Percentiles rank a stretch among this genome's conserved stretches.
These are phyloP conservation scores for Russula ochroleuca DNA, from an alignment of 768 basidiomycete genomes.

Conservation along the genomic window DNA sequence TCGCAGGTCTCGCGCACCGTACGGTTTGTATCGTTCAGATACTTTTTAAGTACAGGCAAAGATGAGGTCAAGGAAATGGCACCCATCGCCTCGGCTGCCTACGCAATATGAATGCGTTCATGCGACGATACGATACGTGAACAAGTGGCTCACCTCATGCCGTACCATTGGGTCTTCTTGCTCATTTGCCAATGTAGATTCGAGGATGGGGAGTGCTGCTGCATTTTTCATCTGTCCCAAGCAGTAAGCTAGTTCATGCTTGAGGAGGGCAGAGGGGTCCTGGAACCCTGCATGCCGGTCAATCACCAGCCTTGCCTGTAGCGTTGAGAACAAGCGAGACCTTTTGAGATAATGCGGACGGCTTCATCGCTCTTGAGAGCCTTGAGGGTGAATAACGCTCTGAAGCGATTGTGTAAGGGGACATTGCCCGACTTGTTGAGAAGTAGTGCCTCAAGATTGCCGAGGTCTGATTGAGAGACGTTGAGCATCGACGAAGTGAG, in stretches of 20 bases:
- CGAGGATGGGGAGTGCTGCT: slow-evolving; percentile 73
- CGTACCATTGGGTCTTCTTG: slow-evolving; percentile 92
- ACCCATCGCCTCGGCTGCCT: slow-evolving; percentile 99
- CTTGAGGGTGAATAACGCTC: slow-evolving; percentile 90
- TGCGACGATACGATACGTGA: slow-evolving; percentile 27
- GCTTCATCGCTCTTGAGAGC: slow-evolving; percentile 74
- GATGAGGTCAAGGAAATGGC: slow-evolving; percentile 74
- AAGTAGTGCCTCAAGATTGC: slow-evolving; percentile 65
- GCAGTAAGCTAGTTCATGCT: slow-evolving; percentile 97
- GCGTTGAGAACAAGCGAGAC: slow-evolving; percentile 38
- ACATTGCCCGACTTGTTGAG: slow-evolving; percentile 71
- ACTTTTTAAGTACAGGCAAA: slow-evolving; percentile 65
- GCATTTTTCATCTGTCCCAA: slow-evolving; percentile 83
- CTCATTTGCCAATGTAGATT: slow-evolving; percentile 63
- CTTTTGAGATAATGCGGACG: slow-evolving; percentile 80
- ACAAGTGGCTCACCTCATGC: slow-evolving; percentile 64
- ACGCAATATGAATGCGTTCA: not conserved
- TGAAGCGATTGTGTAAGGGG: slow-evolving; percentile 81
- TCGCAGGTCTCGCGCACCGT: slow-evolving; percentile 94
- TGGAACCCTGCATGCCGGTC: slow-evolving; percentile 56
- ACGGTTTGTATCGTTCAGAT: slow-evolving; percentile 63
- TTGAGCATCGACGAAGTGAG: slow-evolving; percentile 17
- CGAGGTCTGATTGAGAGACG: slow-evolving; percentile 52
- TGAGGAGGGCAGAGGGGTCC: slow-evolving; percentile 85
- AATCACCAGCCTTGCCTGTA: not conserved